Evolutionary conservation across 805 yeast species (phyloP), one percentile per base, ranked within the genome.

Genomic region (Ogataea parapolymorpha): DNA sequence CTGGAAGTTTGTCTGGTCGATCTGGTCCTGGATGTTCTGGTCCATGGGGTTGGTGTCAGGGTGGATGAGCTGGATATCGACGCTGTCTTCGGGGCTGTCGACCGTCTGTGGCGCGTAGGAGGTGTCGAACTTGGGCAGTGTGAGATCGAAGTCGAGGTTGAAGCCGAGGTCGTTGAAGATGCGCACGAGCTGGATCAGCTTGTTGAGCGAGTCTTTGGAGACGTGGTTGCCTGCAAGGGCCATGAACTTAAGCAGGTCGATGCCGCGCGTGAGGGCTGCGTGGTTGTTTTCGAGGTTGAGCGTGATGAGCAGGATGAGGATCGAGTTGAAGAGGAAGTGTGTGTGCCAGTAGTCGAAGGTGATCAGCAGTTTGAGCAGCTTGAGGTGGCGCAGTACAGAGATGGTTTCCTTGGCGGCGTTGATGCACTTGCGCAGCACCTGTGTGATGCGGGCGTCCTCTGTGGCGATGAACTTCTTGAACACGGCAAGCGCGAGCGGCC

Each of bases 291-390:
- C 47, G 20, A 40, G 36, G 14, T 35, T 41, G 34, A 45, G 41
- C 8, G 59, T 52, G 35, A 57, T 56, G 22, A 51, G 37, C 29
- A 59, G 48, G 11, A 67, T 59, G 35, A 65, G 42, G 8, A 65
- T 44, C 0, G 71, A 55, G 15, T 66, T 57, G 43, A 65, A 66
- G 32, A 67, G 53, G 44, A 62, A 65, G 43, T 67, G 64, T 4
- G 65, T 63, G 48, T 67, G 70, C 66, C 68, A 65, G 47, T 65
- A 66, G 25, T 67, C 71, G 54, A 59, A 65, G 14, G 66, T 60
- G 5, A 63, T 61, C 34, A 65, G 54, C 46, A 59, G 39, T 3
- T 61, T 61, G 39, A 54, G 45, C 14, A 49, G 50, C 26, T 53
- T 55, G 30, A 67, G 48, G 27, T 53, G 56, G 13, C 46, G 45